Evolutionary conservation across 1,284 basidiomycete genomes (phyloP).

Genomic region (Trichosporon asahii): DNA sequence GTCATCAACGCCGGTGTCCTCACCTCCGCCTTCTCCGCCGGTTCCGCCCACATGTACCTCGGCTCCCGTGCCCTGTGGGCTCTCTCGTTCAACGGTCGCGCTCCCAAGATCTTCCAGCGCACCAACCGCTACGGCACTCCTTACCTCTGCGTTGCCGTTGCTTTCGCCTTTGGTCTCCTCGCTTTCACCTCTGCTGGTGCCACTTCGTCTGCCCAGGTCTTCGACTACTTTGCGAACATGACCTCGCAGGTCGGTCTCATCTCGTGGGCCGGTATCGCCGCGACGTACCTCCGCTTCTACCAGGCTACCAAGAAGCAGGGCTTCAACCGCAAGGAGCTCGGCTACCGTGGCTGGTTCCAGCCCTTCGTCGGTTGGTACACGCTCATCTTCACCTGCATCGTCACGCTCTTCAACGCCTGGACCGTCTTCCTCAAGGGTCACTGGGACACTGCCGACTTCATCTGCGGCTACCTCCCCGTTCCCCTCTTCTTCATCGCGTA

Average conservation of each 20-base stretch:
- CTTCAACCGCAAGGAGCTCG: conserved; percentile 54
- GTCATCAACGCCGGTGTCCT: conserved; percentile 65
- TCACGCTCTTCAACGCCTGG: conserved; percentile 12
- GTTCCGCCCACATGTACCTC: conserved; percentile 57
- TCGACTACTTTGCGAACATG: conserved; percentile 71
- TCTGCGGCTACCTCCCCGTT: conserved; percentile 21
- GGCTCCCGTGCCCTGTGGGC: conserved; percentile 38
- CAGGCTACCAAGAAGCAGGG: conserved; percentile 70
- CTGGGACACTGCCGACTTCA: conserved; percentile 20
- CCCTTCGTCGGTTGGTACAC: conserved; percentile 47
- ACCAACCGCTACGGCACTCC: conserved; percentile 35
- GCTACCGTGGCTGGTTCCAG: conserved; percentile 64
- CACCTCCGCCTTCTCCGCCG: conserved; percentile 56
- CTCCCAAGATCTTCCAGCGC: conserved; percentile 32
- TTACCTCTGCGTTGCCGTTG: conserved; percentile 55
- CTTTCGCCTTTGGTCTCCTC: conserved; percentile 62
- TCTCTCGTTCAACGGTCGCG: conserved; percentile 36
- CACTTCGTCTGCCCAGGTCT: conserved; percentile 62
- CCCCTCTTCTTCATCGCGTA: conserved; percentile 32
- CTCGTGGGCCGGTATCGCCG: conserved; percentile 75
- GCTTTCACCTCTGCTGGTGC: conserved; percentile 60
- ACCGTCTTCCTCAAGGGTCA: conserved; percentile 20
- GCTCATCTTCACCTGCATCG: conserved; percentile 31
- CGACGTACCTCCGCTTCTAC: conserved; percentile 78
- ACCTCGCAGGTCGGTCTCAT: conserved; percentile 56